phyloP scores from a whole-genome alignment of 305 asterid species.

The Andrographis paniculata region DNA sequence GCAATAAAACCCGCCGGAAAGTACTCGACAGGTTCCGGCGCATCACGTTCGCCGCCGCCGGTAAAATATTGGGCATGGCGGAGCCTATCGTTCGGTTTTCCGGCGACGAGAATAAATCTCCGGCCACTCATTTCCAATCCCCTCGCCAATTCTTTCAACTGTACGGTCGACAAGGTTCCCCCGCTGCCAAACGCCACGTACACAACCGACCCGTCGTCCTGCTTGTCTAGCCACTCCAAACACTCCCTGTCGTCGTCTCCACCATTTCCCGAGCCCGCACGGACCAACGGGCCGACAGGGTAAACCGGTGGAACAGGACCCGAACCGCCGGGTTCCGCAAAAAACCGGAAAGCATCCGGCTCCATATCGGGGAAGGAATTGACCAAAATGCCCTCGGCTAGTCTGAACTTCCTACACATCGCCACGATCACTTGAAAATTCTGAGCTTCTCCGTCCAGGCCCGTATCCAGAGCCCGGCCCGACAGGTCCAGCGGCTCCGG shows the following conservation, averaged over 20 bases:
- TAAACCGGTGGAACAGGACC: constrained; percentile 18
- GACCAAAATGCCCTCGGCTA: not conserved
- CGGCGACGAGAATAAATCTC: constrained; percentile 51
- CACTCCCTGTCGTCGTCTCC: constrained; percentile 10
- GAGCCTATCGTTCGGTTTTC: constrained; percentile 32
- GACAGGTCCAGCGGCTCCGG: constrained; percentile 2
- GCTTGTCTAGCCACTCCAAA: constrained; percentile 42
- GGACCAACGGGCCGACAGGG: constrained; percentile 45
- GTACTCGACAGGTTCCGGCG: constrained; percentile 28
- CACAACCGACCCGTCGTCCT: constrained; percentile 42
- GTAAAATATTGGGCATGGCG: constrained; percentile 31
- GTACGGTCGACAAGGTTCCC: constrained; percentile 40
- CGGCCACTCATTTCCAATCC: constrained; percentile 54
- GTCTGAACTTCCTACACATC: not conserved
- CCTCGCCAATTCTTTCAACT: constrained; percentile 36
- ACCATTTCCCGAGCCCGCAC: constrained; percentile 18
- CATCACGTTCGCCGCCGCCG: constrained; percentile 5
- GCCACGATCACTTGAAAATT: not conserved
- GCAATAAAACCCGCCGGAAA: constrained; percentile 43
- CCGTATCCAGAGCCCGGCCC: not conserved
- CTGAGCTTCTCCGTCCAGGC: not conserved
- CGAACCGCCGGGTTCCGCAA: no score
- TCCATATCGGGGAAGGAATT: constrained; percentile 25
- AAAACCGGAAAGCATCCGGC: not conserved
- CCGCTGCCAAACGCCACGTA: constrained; percentile 57